Conservation (phyloP, 1,284 basidiomycete species). For the Hemileccinum hortonii region DNA sequence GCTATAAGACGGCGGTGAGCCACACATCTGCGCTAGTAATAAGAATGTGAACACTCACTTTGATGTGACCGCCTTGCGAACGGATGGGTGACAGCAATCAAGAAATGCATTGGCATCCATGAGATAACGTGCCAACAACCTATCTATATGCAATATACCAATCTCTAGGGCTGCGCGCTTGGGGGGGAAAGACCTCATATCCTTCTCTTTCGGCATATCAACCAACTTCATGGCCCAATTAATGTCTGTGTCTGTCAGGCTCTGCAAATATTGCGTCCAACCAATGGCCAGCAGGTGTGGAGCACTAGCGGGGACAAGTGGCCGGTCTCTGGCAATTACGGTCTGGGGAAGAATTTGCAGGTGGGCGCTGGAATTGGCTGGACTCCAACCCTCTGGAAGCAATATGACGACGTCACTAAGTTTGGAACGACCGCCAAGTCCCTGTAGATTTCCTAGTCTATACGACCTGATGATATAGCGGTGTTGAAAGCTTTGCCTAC, state of each 20-base stretch:
- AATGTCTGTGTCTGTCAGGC: neutral
- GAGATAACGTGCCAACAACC: neutral
- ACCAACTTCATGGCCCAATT: slow-evolving; percentile 1
- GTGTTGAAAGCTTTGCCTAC: neutral
- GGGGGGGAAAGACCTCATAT: neutral
- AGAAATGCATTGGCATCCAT: slow-evolving; percentile 6
- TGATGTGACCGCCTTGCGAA: slow-evolving; percentile 1
- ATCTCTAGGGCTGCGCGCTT: slow-evolving; percentile 4
- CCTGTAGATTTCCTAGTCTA: neutral
- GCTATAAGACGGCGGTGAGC: neutral
- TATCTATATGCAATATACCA: slow-evolving; percentile 1
- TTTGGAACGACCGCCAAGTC: neutral
- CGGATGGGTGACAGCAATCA: slow-evolving; percentile 3
- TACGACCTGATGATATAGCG: neutral
- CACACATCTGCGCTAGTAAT: too few species aligned
- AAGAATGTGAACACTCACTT: neutral
- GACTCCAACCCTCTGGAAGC: neutral
- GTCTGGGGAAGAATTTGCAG: too few species aligned
- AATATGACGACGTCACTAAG: neutral
- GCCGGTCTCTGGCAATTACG: neutral
- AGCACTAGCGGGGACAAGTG: neutral
- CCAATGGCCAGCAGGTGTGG: neutral
- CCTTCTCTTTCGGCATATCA: neutral
- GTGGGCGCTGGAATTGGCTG: neutral
- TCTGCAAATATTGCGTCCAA: neutral